phyloP scores from a whole-genome alignment of 2,329 filamentous ascomycete species.

The Neocucurbitaria cava region DNA sequence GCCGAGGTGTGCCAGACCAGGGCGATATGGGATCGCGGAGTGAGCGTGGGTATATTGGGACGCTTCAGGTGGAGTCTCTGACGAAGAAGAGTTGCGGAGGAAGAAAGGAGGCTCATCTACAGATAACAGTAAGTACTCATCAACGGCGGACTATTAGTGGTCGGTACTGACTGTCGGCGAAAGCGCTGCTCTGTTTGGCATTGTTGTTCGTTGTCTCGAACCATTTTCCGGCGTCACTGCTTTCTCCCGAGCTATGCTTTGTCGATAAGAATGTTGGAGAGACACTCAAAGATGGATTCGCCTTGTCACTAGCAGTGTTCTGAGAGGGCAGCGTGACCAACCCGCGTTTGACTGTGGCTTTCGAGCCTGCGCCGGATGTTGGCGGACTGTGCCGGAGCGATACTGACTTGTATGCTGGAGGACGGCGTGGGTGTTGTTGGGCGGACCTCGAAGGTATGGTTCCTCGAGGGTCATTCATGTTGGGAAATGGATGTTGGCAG shows the following conservation, averaged over 20 bases:
- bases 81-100: conserved; percentile 55
- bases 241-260: conserved; percentile 57
- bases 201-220: conserved; percentile 61
- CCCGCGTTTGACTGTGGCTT: conserved; percentile 6
- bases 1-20: conserved; percentile 49
- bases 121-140: conserved; percentile 4
- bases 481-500: conserved; percentile 1
- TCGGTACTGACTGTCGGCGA: conserved; percentile 50
- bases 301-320: conserved; percentile 41
- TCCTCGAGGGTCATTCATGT: conserved; percentile 34
- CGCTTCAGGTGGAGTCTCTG: conserved; percentile 51
- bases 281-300: conserved; percentile 51
- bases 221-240: conserved; percentile 60
- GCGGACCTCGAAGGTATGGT: conserved; percentile 17
- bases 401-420: conserved; percentile 54
- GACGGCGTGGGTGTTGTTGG: conserved; percentile 48
- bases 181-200: conserved; percentile 47
- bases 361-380: conserved; percentile 1
- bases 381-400: conserved; percentile 53
- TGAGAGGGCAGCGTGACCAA: conserved; percentile 29
- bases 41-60: conserved; percentile 17
- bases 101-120: conserved; percentile 54
- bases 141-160: neutral
- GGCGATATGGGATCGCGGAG: conserved; percentile 35
- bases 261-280: conserved; percentile 40